phyloP scores from a whole-genome alignment of 2,329 filamentous ascomycete genomes.

The Intubia oerlemansii region DNA sequence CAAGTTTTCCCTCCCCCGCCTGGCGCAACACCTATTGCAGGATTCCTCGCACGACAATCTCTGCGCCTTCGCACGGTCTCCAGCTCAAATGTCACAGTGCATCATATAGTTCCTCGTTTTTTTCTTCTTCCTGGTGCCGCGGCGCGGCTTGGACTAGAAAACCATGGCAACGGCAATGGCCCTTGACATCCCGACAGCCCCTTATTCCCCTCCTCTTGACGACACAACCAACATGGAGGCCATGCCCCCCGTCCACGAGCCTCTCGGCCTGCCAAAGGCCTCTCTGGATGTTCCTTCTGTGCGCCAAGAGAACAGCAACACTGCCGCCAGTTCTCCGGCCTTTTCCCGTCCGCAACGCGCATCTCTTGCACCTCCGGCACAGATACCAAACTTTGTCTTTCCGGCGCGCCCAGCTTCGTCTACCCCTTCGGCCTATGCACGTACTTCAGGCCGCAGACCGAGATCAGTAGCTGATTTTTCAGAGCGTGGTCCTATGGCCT shows the following conservation, averaged over 20 bases:
- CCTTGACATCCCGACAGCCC: conserved; percentile 2
- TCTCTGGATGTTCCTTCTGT: conserved; percentile 11
- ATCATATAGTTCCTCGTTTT: conserved; percentile 18
- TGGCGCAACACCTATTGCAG: background rate
- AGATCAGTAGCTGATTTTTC: conserved; percentile 28
- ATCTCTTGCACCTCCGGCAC: too few relatives aligned
- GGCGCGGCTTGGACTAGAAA: conserved; percentile 19
- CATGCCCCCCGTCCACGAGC: conserved; percentile 4
- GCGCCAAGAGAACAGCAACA: conserved; percentile 10
- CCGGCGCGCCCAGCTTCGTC: conserved; percentile 27
- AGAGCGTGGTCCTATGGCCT: conserved; percentile 10
- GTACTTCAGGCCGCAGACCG: conserved; percentile 27
- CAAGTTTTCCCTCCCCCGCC: too few relatives aligned
- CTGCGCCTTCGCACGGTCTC: background rate
- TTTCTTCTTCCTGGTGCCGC: conserved; percentile 20
- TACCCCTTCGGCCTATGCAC: conserved; percentile 24
- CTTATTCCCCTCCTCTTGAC: background rate
- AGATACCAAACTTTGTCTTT: conserved; percentile 43
- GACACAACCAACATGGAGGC: background rate
- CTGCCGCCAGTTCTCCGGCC: too few relatives aligned
- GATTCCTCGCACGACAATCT: too few relatives aligned
- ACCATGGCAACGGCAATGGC: conserved; percentile 14
- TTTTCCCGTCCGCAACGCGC: too few relatives aligned
- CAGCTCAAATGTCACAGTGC: conserved; percentile 17
- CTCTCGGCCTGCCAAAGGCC: conserved; percentile 8